These are phyloP conservation scores for Avicennia marina DNA, from an alignment of 257 asterid genomes.

Conservation along the genomic window DNA sequence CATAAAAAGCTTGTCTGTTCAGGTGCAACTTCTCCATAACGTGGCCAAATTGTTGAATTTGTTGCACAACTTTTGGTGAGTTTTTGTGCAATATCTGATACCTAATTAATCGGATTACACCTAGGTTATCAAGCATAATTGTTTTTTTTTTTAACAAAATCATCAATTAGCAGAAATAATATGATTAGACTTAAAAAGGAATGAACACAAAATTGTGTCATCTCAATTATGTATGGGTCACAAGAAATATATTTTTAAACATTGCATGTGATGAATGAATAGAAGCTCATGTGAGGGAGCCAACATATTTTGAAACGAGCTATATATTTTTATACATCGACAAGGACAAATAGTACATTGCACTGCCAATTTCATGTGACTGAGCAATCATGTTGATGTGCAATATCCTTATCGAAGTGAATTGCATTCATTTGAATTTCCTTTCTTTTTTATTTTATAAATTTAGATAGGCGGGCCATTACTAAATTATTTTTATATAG, in stretches of 20 bases:
- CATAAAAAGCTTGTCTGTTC: background rate
- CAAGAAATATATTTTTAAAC: too few species aligned
- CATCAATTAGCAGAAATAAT: background rate
- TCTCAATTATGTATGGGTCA: too few species aligned
- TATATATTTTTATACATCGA: too few species aligned
- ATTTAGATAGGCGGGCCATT: slow-evolving; percentile 21
- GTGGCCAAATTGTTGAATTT: background rate
- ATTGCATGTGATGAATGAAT: background rate
- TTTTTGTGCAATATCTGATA: background rate
- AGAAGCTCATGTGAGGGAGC: slow-evolving; percentile 24
- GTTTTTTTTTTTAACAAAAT: background rate
- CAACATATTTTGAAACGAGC: too few species aligned
- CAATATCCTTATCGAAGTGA: slow-evolving; percentile 5
- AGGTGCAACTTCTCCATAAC: background rate
- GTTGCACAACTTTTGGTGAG: background rate
- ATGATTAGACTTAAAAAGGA: slow-evolving; percentile 6
- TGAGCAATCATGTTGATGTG: slow-evolving; percentile 30
- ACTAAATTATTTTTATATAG: background rate
- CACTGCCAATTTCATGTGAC: slow-evolving; percentile 33
- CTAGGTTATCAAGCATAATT: background rate
- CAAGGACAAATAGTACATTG: slow-evolving; percentile 22
- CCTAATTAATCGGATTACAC: too few species aligned
- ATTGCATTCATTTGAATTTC: background rate
- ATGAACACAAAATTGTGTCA: too few species aligned
- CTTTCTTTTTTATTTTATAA: background rate